Conservation (phyloP, 495 filamentous ascomycete species). For the Hypoxylon subgilvum region DNA sequence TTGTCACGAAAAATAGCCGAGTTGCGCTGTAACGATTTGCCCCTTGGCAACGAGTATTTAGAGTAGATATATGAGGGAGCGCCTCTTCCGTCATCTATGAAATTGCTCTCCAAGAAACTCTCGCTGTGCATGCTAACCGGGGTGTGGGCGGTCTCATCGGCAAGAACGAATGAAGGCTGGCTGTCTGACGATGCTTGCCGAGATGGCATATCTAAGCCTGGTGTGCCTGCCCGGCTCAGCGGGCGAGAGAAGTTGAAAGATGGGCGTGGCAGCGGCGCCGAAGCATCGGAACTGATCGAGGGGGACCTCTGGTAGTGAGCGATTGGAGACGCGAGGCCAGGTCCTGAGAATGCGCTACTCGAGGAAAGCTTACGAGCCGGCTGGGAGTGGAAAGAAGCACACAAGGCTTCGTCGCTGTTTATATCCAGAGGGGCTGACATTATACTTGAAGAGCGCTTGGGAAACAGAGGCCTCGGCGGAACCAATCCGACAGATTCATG, state of each 20-base stretch:
- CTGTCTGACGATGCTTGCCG: slow-evolving; percentile 67
- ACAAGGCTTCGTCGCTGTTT: slow-evolving; percentile 47
- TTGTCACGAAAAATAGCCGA: slow-evolving; percentile 69
- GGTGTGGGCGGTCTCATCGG: slow-evolving; percentile 66
- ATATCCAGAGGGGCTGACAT: slow-evolving; percentile 52
- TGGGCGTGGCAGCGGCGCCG: slow-evolving; percentile 65
- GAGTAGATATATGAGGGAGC: slow-evolving; percentile 82
- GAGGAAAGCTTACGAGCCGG: slow-evolving; percentile 66
- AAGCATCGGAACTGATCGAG: slow-evolving; percentile 79
- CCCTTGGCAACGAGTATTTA: slow-evolving; percentile 81
- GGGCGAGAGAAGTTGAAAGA: slow-evolving; percentile 94
- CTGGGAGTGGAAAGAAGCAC: slow-evolving; percentile 53
- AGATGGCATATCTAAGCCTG: slow-evolving; percentile 63
- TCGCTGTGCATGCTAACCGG: slow-evolving; percentile 70
- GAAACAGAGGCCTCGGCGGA: slow-evolving; percentile 53
- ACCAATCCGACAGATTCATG: slow-evolving; percentile 48
- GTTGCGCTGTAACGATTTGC: slow-evolving; percentile 73
- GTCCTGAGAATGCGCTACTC: slow-evolving; percentile 55
- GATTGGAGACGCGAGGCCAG: slow-evolving; percentile 61
- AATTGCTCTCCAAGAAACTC: slow-evolving; percentile 56
- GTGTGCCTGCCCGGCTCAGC: slow-evolving; percentile 75
- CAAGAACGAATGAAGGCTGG: slow-evolving; percentile 63
- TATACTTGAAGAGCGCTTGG: slow-evolving; percentile 55
- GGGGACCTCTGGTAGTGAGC: slow-evolving; percentile 71
- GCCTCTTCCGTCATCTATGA: slow-evolving; percentile 46